Evolutionary conservation across 2,329 filamentous ascomycete genomes (phyloP).

Genomic region (Fusarium verrucosum): DNA sequence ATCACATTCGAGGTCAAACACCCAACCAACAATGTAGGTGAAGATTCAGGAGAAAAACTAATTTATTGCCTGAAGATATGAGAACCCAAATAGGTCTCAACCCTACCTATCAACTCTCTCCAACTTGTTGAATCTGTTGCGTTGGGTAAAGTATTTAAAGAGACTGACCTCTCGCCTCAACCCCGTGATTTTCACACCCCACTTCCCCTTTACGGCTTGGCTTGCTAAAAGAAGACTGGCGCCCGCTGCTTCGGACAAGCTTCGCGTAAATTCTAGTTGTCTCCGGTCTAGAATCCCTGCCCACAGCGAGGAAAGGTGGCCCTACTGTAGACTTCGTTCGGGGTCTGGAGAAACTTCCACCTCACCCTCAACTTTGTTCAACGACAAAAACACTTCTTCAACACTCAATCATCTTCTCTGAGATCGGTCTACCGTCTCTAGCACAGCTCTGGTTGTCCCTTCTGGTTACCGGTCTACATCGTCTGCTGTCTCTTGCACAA

Average conservation of each 20-base stretch:
- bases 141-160: not conserved
- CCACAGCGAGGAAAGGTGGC: constrained; percentile 37
- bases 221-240: constrained; percentile 20
- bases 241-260: constrained; percentile 39
- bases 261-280: constrained; percentile 46
- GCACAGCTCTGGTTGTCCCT: constrained; percentile 53
- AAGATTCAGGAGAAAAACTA: not conserved
- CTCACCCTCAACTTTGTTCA: constrained; percentile 51
- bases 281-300: constrained; percentile 36
- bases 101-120: not conserved
- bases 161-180: too few relatives aligned
- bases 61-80: too few relatives aligned
- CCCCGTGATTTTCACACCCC: constrained; percentile 38
- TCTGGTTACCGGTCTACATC: constrained; percentile 53
- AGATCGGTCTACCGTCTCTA: constrained; percentile 45
- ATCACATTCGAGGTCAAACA: not conserved
- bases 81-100: constrained; percentile 3
- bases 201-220: constrained; percentile 26
- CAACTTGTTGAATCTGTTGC: not conserved
- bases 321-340: constrained; percentile 40
- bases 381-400: constrained; percentile 41
- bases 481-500: constrained; percentile 50
- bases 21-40: not conserved
- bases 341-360: constrained; percentile 53
- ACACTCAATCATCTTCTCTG: constrained; percentile 39